Base-by-base conservation (phyloP, 768 basidiomycete species). In the Kwoniella dendrophila region DNA sequence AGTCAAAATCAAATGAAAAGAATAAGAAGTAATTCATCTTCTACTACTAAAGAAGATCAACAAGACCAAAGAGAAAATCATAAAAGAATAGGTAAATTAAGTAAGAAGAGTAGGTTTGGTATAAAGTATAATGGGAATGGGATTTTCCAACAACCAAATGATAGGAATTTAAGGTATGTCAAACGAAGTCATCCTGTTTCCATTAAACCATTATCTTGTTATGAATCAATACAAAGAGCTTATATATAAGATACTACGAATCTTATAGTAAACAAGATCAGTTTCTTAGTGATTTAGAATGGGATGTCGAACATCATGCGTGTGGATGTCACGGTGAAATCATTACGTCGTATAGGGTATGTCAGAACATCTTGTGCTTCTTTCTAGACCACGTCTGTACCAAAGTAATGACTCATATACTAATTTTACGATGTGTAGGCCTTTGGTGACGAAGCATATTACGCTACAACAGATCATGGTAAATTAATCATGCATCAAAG, bases 381-480 rank as follows among this genome's bases (percentile, higher is more conserved):
- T 38, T 38, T 18, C 36, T 18, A 38, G 8, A 20, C 11, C n/a
- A 24, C n/a, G n/a, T 44, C 12, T 24, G 14, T 22, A n/a, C n/a
- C n/a, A n/a, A n/a, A n/a, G n/a, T n/a, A 7, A 43, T 43, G 18
- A 5, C 41, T 43, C 8, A 43, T 43, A 14, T 5, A 20, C 41
- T 43, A 43, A 3, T 34, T 32, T n/a, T 59, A 5, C 29, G 22
- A 20, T 30, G 7, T 27, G 16, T 24, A 67, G 63, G 32, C 55
- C 32, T 64, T 60, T 29, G 43, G 41, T 7, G 50, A 62, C 4
- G 64, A 65, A 6, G 57, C 63, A 4, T 74, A 69, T 33, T 56
- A 58, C 26, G 65, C 70, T 3, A 64, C 68, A 3, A 74, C 72
- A 2, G 72, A 69, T 51, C 68, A 69, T 30, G 72, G 72, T 1